Conservation (phyloP, 495 filamentous ascomycete genomes). For the Acidomyces sp. region DNA sequence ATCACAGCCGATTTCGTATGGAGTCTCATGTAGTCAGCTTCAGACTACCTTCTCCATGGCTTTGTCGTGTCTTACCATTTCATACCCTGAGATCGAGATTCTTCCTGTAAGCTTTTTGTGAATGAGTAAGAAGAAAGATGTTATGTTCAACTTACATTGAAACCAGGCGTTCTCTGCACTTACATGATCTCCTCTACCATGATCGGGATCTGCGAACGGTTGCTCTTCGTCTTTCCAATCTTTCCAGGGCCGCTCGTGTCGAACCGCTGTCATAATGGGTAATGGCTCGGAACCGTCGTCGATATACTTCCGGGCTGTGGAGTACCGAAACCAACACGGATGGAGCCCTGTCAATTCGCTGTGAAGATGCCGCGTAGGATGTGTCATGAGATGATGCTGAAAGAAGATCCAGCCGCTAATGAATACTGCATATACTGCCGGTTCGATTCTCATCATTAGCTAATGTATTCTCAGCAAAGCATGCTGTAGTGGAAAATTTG, state of each 20-base stretch:
- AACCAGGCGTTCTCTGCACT: slow-evolving; percentile 23
- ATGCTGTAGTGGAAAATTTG: no score
- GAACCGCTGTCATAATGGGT: slow-evolving; percentile 23
- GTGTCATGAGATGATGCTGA: slow-evolving; percentile 8
- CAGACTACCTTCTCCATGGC: no score
- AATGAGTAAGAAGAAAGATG: background rate
- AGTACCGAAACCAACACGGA: slow-evolving; percentile 21
- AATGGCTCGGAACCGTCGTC: slow-evolving; percentile 19
- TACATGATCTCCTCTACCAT: slow-evolving; percentile 19
- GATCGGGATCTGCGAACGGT: slow-evolving; percentile 9
- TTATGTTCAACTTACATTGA: slow-evolving; percentile 21
- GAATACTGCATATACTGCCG: slow-evolving; percentile 26
- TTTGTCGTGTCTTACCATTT: no score
- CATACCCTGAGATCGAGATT: no score
- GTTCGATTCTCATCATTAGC: no score
- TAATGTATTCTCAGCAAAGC: no score
- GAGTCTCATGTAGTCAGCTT: no score
- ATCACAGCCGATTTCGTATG: slow-evolving; percentile 27
- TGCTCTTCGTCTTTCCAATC: slow-evolving; percentile 11
- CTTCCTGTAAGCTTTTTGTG: background rate
- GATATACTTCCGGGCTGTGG: slow-evolving; percentile 14
- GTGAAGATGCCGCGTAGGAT: background rate
- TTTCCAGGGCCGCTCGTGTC: slow-evolving; percentile 22
- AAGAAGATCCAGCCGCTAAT: slow-evolving; percentile 24
- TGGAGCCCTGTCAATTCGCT: slow-evolving; percentile 5